Conservation (phyloP, 2,329 filamentous ascomycete species). For the Hypoxylon sp. region DNA sequence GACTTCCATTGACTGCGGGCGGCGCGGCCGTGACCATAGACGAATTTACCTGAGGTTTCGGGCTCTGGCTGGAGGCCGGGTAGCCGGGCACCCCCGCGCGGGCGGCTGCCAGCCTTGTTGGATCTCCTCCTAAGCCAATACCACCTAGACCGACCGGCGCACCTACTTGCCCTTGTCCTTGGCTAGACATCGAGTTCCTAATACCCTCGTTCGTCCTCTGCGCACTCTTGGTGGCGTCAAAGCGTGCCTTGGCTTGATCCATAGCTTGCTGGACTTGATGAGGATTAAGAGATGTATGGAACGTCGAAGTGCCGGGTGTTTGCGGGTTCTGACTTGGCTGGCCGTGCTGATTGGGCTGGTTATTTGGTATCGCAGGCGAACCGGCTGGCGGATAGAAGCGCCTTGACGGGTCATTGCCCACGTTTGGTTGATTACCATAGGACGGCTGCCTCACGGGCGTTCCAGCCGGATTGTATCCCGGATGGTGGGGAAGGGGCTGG, state of each 20-base stretch:
- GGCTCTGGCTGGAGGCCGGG: conserved; percentile 48
- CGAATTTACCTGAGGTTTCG: conserved; percentile 47
- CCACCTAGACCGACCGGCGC: conserved; percentile 53
- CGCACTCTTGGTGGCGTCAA: conserved; percentile 50
- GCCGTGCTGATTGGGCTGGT: conserved; percentile 46
- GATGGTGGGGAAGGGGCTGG: conserved; percentile 51
- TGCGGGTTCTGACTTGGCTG: conserved; percentile 31
- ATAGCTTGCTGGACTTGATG: conserved; percentile 55
- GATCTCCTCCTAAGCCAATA: conserved; percentile 51
- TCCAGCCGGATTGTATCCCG: conserved; percentile 48
- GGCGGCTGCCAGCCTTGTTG: conserved; percentile 46
- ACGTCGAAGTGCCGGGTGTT: conserved; percentile 40
- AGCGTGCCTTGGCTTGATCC: conserved; percentile 54
- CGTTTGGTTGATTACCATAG: conserved; percentile 50
- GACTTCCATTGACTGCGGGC: conserved; percentile 48
- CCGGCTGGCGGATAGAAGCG: conserved; percentile 50
- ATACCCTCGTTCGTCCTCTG: conserved; percentile 51
- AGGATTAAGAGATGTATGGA: conserved; percentile 53
- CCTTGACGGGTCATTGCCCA: conserved; percentile 47
- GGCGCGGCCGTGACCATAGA: conserved; percentile 39
- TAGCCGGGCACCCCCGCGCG: conserved; percentile 49
- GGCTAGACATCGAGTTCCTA: conserved; percentile 46
- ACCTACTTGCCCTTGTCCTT: conserved; percentile 49
- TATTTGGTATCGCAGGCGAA: conserved; percentile 49
- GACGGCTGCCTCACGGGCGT: conserved; percentile 52